Evolutionary conservation across 1,284 basidiomycete species (phyloP).

Genomic region (Sporisorium exsertum): DNA sequence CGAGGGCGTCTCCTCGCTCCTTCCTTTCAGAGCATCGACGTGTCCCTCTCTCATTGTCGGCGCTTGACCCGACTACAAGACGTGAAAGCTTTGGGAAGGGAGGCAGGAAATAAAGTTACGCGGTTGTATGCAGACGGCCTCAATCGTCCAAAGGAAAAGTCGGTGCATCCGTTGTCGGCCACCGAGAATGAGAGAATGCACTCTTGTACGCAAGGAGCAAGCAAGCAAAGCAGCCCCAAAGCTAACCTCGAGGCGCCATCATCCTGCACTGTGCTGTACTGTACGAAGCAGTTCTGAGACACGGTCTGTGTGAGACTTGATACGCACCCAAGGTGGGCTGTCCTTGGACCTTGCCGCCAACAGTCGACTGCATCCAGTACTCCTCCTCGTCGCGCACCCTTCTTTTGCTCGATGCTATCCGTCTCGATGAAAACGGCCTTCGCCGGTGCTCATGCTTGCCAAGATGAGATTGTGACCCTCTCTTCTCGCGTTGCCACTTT

Average conservation of each 20-base stretch:
- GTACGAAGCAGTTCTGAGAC: neutral
- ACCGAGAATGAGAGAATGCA: neutral
- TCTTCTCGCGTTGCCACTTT: neutral
- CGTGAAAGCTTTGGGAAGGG: neutral
- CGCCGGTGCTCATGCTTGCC: neutral
- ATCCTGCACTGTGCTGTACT: neutral
- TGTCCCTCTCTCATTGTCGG: neutral
- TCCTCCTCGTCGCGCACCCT: no score
- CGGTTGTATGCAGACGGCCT: neutral
- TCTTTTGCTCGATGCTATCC: neutral
- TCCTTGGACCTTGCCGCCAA: no score
- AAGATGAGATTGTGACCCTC: neutral
- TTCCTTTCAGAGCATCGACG: no score
- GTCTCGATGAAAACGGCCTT: neutral
- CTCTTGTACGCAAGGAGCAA: neutral
- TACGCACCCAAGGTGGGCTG: no score
- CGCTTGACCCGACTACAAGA: neutral
- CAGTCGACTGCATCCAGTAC: no score
- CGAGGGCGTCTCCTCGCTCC: neutral
- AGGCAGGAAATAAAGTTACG: no score
- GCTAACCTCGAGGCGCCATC: no score
- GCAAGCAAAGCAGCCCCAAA: no score
- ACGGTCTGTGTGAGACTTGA: neutral
- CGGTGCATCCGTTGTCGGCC: constrained; percentile 2
- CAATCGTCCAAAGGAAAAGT: constrained; percentile 1